Base-by-base conservation (phyloP, 2,329 filamentous ascomycete genomes). In the Rhexocercosporidium sp. region DNA sequence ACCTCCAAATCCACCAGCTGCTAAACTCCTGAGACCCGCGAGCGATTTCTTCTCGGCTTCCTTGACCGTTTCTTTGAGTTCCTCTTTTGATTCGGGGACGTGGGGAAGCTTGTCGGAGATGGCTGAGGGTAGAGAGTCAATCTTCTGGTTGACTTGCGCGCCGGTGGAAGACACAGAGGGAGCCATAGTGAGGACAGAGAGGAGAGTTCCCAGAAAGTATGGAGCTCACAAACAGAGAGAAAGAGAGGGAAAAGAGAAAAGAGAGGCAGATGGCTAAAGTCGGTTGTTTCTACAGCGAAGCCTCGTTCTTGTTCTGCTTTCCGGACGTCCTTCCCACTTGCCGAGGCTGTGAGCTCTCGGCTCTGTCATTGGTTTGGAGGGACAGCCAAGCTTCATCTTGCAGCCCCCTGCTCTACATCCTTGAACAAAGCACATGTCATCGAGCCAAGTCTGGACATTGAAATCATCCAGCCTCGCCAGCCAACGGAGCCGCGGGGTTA, bases 1-100 rank as follows among this genome's bases (percentile, higher is more conserved):
- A 75, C 96, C 96, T 74, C 96, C 96, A 68, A 97, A 96, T 70
- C 94, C 96, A 75, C 96, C 96, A 8, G 95, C 95, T 9, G 86
- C 90, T 61, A 99, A 87, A 49, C 95, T 96, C 68, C 95, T 91
- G 70, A 97, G 80, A 78, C 88, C 88, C 64, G 88, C 85, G 56
- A 90, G 68, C 1, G 75, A 75, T 49, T 77, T 77, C 49, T 72
- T 62, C 20, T 71, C 73, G 2, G 68, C 77, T 29, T 73, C 70
- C 59, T 72, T 69, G 7, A 70, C 71, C 25, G 75, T 72, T 27
- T 76, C 75, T 63, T 77, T 76, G 47, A 79, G 67, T 64, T 78
- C 72, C 12, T 69, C 77, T 66, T 74, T 74, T 3, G 73, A 69
- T 66, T 78, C 76, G 4, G 77, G 77, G 44, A 78, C 66, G 57